Percentiles rank a stretch among this genome's conserved stretches.
Evolutionary conservation across 2,329 filamentous ascomycete genomes (phyloP).

Genomic region (Paecilomyces variotii): DNA sequence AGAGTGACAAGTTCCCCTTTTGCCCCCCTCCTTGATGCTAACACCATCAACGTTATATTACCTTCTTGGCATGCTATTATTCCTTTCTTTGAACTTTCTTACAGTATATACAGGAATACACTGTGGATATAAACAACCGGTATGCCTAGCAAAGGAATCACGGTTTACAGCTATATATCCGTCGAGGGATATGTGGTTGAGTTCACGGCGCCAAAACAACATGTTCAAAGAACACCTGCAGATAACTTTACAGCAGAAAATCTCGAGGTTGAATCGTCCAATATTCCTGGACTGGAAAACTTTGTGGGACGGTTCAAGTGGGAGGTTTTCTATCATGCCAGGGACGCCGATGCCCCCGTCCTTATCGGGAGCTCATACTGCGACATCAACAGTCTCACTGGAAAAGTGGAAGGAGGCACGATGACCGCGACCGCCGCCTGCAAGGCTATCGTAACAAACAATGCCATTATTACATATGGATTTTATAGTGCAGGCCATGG

Average conservation of each 20-base stretch:
- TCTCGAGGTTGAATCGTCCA: background rate
- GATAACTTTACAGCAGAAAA: background rate
- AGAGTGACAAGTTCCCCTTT: too few relatives aligned
- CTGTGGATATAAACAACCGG: background rate
- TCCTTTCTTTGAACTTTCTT: background rate
- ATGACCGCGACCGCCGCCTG: constrained; percentile 25
- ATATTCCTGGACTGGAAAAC: background rate
- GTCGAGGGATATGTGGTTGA: background rate
- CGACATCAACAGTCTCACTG: background rate
- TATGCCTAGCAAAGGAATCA: background rate
- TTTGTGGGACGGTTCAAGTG: background rate
- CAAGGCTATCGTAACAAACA: constrained; percentile 20
- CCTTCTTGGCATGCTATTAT: background rate
- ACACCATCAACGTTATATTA: too few relatives aligned
- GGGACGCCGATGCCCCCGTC: background rate
- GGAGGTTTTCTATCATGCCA: background rate
- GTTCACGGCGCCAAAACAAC: background rate
- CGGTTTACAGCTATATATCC: background rate
- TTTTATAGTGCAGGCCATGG: constrained; percentile 44
- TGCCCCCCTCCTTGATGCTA: too few relatives aligned
- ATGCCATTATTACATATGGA: constrained; percentile 38
- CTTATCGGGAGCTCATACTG: background rate
- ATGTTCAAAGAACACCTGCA: background rate
- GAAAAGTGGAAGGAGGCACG: constrained; percentile 9
- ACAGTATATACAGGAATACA: background rate